phyloP scores from a whole-genome alignment of 495 filamentous ascomycete genomes.

The Neurospora terricola region DNA sequence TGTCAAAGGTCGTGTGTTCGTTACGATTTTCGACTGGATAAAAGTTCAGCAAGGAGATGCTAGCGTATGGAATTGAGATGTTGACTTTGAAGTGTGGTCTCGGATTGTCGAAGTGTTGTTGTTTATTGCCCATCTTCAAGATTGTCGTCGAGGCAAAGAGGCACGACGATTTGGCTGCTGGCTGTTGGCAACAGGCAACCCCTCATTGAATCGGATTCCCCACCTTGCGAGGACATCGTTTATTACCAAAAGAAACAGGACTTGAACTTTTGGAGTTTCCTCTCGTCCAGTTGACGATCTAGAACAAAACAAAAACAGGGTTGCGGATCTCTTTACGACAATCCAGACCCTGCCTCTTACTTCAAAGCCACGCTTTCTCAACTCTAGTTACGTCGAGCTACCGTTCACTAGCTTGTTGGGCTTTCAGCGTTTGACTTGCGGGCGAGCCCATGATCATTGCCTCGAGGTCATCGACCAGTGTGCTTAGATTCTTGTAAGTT shows the following conservation, averaged over 20 bases:
- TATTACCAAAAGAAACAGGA: not conserved
- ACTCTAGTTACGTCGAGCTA: not conserved
- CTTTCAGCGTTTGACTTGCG: constrained; percentile 11
- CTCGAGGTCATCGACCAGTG: not conserved
- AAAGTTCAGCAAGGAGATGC: not conserved
- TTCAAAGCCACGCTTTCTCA: not conserved
- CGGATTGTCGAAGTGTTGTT: not conserved
- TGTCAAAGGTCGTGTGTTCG: not conserved
- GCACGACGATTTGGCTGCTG: not conserved
- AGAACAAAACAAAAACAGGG: not conserved
- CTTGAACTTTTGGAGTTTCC: not conserved
- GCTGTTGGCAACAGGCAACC: not conserved
- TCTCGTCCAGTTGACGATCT: not conserved
- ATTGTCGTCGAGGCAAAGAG: not conserved
- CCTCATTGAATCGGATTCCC: not conserved
- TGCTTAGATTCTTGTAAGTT: not conserved
- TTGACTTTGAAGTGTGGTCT: not conserved
- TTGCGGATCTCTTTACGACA: not conserved
- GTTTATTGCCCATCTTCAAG: not conserved
- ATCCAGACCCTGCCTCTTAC: not conserved
- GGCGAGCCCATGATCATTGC: not conserved
- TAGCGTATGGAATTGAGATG: not conserved
- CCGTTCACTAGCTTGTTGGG: not conserved
- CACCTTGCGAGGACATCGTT: not conserved
- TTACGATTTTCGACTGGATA: not conserved